Conservation (phyloP, 2,329 filamentous ascomycete species). For the Phaeosphaeria sp. region DNA sequence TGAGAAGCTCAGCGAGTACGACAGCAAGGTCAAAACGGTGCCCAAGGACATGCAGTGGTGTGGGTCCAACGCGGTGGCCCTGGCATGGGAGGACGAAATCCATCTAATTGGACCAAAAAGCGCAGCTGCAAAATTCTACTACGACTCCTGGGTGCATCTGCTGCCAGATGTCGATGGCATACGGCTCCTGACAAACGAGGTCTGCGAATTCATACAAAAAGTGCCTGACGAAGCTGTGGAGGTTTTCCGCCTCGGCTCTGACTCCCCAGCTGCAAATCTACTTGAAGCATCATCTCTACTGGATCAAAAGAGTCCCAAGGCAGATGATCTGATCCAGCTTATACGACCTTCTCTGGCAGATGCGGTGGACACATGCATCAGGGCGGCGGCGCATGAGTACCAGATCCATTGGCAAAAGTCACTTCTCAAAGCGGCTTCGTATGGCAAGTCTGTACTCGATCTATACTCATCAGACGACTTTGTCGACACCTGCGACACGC, state of each 20-base stretch:
- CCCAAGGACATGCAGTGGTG: constrained; percentile 95
- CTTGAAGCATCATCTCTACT: constrained; percentile 91
- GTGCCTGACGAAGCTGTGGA: constrained; percentile 86
- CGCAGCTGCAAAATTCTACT: constrained; percentile 79
- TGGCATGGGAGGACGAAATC: constrained; percentile 98
- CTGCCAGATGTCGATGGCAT: constrained; percentile 90
- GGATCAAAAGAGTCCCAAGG: constrained; percentile 92
- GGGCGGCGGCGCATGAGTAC: constrained; percentile 91
- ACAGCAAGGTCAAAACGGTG: constrained; percentile 82
- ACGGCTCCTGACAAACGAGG: constrained; percentile 85
- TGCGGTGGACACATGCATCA: constrained; percentile 91
- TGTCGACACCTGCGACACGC: constrained; percentile 94
- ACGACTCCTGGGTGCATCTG: constrained; percentile 89
- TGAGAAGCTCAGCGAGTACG: constrained; percentile 87
- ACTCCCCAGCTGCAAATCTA: constrained; percentile 88
- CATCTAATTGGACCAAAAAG: constrained; percentile 89
- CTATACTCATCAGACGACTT: constrained; percentile 99
- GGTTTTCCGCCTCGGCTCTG: constrained; percentile 87
- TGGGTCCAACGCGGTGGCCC: constrained; percentile 88
- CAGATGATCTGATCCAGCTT: constrained; percentile 95
- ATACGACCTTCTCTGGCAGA: constrained; percentile 88
- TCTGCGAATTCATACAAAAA: constrained; percentile 97
- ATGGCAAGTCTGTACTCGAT: constrained; percentile 95
- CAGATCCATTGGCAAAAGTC: constrained; percentile 92
- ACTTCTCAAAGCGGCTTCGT: constrained; percentile 93